A percentile compares a stretch with the other conserved stretches of the same genome.
These are phyloP conservation scores for Wickerhamomyces bisporus DNA, from an alignment of 805 yeast genomes.

Conservation along the genomic window DNA sequence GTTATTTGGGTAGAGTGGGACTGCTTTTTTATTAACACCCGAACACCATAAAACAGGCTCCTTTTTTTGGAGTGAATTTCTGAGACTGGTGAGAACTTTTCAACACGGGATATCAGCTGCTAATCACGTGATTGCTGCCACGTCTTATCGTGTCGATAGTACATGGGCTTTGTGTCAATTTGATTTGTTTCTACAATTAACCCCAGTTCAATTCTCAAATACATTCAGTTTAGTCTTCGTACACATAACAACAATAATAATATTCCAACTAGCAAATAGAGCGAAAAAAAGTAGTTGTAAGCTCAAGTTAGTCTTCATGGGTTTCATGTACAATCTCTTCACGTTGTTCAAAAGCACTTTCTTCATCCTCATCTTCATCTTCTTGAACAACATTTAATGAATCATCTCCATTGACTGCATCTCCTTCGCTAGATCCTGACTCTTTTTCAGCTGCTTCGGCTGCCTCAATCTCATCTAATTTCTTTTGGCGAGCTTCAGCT, in stretches of 20 bases:
- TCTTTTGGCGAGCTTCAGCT: constrained; percentile 22
- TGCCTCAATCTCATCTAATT: constrained; percentile 9
- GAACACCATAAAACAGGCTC: constrained; percentile 11
- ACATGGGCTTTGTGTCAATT: too few relatives aligned
- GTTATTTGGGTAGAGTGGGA: too few relatives aligned
- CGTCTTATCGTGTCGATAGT: too few relatives aligned
- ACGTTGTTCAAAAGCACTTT: neutral
- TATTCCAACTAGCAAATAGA: too few relatives aligned
- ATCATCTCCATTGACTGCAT: constrained; percentile 1
- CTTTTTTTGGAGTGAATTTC: neutral
- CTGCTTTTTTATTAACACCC: constrained; percentile 19
- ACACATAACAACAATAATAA: too few relatives aligned
- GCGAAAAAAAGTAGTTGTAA: too few relatives aligned
- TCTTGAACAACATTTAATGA: constrained; percentile 3
- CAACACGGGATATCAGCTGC: too few relatives aligned
- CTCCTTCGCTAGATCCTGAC: constrained; percentile 1
- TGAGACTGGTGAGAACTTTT: neutral
- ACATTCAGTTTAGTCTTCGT: too few relatives aligned
- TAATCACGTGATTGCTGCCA: too few relatives aligned
- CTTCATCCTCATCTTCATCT: constrained; percentile 1
- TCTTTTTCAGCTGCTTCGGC: neutral
- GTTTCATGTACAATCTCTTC: neutral
- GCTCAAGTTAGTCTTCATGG: neutral
- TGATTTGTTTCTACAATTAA: too few relatives aligned
- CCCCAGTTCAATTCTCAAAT: too few relatives aligned